phyloP scores from a whole-genome alignment of 2,329 filamentous ascomycete genomes.

The Colletotrichum trifolii region DNA sequence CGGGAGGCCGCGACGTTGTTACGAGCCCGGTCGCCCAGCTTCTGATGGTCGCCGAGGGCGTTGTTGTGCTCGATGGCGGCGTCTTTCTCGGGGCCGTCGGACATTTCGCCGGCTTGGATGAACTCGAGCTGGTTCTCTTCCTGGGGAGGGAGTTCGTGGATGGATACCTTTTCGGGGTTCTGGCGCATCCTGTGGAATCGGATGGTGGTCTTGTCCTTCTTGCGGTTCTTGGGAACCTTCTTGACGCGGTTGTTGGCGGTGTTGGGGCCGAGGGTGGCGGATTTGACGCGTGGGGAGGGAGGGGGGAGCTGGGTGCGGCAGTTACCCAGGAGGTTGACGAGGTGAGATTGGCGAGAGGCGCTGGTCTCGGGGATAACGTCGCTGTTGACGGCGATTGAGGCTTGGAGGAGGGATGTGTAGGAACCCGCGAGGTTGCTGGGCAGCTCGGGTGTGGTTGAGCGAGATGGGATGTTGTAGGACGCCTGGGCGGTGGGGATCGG shows the following conservation, averaged over 20 bases:
- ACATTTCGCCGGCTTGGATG: constrained; percentile 30
- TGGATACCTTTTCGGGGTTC: neutral
- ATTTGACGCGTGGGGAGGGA: no score
- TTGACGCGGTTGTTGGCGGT: no score
- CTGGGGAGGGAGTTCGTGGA: neutral
- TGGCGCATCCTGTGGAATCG: neutral
- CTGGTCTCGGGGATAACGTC: no score
- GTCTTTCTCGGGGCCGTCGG: constrained; percentile 32
- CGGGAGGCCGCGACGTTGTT: constrained; percentile 54
- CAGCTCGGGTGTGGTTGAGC: no score
- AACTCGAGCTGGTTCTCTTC: constrained; percentile 36
- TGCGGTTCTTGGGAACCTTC: no score
- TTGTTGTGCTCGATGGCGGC: constrained; percentile 40
- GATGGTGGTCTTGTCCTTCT: no score
- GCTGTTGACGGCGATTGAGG: no score
- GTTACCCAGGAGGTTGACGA: no score
- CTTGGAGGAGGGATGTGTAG: neutral
- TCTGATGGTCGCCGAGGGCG: constrained; percentile 40
- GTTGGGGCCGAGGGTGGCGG: no score
- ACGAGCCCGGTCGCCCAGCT: constrained; percentile 43
- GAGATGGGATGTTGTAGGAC: constrained; percentile 2
- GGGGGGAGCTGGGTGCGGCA: no score
- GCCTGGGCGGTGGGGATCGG: constrained; percentile 38
- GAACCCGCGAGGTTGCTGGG: no score
- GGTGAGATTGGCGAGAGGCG: no score